These are phyloP conservation scores for Hymenoscyphus fraxineus DNA, from an alignment of 2,329 filamentous ascomycete species.

Conservation along the genomic window DNA sequence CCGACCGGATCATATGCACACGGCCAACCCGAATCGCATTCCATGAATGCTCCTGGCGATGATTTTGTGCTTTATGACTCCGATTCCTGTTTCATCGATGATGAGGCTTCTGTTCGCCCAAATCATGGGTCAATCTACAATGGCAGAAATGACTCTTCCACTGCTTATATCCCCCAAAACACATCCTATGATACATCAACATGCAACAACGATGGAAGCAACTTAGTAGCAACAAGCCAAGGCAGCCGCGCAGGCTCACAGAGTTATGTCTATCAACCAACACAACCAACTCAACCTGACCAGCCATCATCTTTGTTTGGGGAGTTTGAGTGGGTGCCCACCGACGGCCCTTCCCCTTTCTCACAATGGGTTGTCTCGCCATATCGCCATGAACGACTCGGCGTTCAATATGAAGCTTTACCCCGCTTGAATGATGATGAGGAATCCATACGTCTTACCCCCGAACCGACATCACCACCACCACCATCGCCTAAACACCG, in stretches of 20 bases:
- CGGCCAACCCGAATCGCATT: neutral
- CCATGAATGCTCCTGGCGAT: neutral
- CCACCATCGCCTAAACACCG: slow-evolving; percentile 2
- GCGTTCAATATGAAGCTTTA: neutral
- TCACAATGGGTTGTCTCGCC: neutral
- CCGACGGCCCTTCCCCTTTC: neutral
- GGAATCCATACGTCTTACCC: slow-evolving; percentile 7
- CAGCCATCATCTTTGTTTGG: slow-evolving; percentile 6
- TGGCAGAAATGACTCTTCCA: neutral
- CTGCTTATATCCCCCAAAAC: neutral
- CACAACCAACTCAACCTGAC: neutral
- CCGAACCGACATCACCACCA: neutral
- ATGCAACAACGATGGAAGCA: neutral
- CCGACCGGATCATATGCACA: slow-evolving; percentile 1
- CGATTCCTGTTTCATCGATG: neutral
- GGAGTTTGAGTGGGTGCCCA: neutral
- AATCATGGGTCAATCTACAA: slow-evolving; percentile 5
- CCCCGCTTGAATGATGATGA: neutral
- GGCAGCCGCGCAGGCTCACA: slow-evolving; percentile 2
- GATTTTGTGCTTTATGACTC: slow-evolving; percentile 7
- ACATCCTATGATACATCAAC: neutral
- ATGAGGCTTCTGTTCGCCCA: neutral
- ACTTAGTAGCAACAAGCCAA: neutral
- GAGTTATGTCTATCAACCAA: neutral
- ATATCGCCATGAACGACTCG: neutral